These are phyloP conservation scores for Penicillium coprophilum DNA, from an alignment of 495 filamentous ascomycete genomes.

Conservation along the genomic window DNA sequence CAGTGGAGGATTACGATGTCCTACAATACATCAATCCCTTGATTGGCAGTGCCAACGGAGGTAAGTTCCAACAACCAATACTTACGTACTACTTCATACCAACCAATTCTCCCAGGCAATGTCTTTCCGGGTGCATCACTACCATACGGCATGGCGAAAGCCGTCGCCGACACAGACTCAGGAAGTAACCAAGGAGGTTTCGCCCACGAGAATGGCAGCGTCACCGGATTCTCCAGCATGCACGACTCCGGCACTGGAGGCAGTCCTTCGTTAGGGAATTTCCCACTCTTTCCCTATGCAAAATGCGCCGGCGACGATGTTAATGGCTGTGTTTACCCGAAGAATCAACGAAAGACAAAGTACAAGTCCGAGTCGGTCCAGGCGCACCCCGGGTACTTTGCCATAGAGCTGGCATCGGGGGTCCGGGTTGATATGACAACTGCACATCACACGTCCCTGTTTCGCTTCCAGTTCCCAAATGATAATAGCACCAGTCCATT, in stretches of 20 bases:
- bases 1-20: constrained; percentile 40
- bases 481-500: constrained; percentile 49
- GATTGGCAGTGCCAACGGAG: constrained; percentile 61
- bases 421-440: constrained; percentile 63
- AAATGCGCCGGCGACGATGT: constrained; percentile 63
- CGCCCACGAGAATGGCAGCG: constrained; percentile 61
- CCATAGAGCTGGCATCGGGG: constrained; percentile 57
- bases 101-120: constrained; percentile 41
- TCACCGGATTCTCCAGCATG: constrained; percentile 73
- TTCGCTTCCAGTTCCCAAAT: constrained; percentile 61
- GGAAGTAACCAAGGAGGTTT: constrained; percentile 71
- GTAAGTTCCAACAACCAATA: constrained; percentile 25
- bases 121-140: constrained; percentile 75
- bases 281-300: constrained; percentile 68
- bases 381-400: constrained; percentile 70
- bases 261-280: constrained; percentile 71
- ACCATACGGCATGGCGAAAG: constrained; percentile 76
- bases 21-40: constrained; percentile 55
- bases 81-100: neutral
- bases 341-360: constrained; percentile 47
- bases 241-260: constrained; percentile 77
- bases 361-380: constrained; percentile 56
- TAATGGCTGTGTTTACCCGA: constrained; percentile 65
- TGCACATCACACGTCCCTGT: constrained; percentile 62
- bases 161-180: constrained; percentile 70